Base-by-base conservation (phyloP, 2,329 filamentous ascomycete genomes). In the Ampelomyces quisqualis region DNA sequence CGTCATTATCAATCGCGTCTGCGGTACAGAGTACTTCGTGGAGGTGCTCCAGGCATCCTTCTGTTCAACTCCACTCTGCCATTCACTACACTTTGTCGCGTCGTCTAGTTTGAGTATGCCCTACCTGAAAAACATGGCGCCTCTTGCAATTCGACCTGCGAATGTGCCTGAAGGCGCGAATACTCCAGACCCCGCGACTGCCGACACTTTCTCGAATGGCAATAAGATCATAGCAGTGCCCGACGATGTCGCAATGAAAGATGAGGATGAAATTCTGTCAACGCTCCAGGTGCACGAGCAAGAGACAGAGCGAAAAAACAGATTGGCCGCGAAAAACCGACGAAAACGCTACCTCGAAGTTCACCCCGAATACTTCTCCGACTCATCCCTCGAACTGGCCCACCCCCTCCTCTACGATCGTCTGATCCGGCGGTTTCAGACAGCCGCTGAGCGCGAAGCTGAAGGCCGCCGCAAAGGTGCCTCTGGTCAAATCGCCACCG, bases 401-500 rank as follows among this genome's bases (percentile, higher is more conserved):
- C 78, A 93, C 68, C 88, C 89, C 1, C 72, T 91, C 7, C 78
- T 94, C 21, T 95, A 95, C 73, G 87, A 94, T 65, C 79, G 81
- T 38, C 76, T 94, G 17, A 79, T 95, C 45, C 82, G 88, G 37
- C 81, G 81, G 36, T 90, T 90, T 64, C 87, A 90, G 51, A 84
- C 83, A 1, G 71, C 83, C 2, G 73, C 77, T 3, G 88, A 95
- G 69, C 81, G 88, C 38, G 82, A 89, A 62, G 77, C 77, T 5
- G 87, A 91, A 55, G 85, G 84, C 7, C 80, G 80, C 29, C 71
- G 74, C 7, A 89, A 89, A 62, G 89, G 89, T 8, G 93, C 89
- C 65, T 86, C 85, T 1, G 85, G 86, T 17, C 78, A 86, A 9
- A 77, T 95, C 4, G 86, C 94, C 62, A 82, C 87, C 1, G 88